Evolutionary conservation across 2,329 filamentous ascomycete species (phyloP).

Genomic region (Fusarium zealandicum): DNA sequence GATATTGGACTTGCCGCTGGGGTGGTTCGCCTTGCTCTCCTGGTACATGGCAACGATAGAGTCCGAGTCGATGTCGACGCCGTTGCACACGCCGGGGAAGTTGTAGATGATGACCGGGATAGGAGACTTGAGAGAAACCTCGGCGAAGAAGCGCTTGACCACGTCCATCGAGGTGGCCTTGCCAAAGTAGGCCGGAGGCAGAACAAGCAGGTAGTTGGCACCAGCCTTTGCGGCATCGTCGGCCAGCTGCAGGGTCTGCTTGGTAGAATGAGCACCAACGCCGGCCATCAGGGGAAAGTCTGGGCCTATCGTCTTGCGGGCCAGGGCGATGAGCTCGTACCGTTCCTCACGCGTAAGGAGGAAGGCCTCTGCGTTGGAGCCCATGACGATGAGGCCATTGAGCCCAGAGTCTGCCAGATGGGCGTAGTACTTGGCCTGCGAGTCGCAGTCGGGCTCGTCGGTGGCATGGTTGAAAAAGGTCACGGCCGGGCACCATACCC

Average conservation of each 20-base stretch:
- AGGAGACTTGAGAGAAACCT: conserved; percentile 59
- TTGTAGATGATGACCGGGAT: conserved; percentile 72
- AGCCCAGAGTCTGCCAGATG: conserved; percentile 60
- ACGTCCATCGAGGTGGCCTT: conserved; percentile 66
- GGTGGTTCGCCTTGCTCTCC: conserved; percentile 33
- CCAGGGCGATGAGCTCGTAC: conserved; percentile 61
- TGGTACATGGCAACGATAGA: conserved; percentile 52
- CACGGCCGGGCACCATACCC: conserved; percentile 60
- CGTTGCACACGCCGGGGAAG: conserved; percentile 73
- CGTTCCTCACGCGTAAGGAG: conserved; percentile 67
- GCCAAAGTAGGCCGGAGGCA: conserved; percentile 71
- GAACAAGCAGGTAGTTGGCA: conserved; percentile 66
- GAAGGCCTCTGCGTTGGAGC: conserved; percentile 64
- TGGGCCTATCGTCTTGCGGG: conserved; percentile 79
- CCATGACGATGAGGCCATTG: conserved; percentile 60
- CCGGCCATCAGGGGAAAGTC: conserved; percentile 86
- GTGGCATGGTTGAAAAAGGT: conserved; percentile 60
- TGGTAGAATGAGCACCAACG: conserved; percentile 69
- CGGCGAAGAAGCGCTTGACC: conserved; percentile 65
- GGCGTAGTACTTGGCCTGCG: conserved; percentile 59
- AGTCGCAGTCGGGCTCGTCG: conserved; percentile 55
- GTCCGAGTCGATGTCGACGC: conserved; percentile 72
- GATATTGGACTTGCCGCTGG: conserved; percentile 58
- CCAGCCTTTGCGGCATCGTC: conserved; percentile 65
- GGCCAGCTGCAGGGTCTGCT: conserved; percentile 67